These are phyloP conservation scores for Solanum peruvianum DNA, from an alignment of 257 asterid species.

Conservation along the genomic window DNA sequence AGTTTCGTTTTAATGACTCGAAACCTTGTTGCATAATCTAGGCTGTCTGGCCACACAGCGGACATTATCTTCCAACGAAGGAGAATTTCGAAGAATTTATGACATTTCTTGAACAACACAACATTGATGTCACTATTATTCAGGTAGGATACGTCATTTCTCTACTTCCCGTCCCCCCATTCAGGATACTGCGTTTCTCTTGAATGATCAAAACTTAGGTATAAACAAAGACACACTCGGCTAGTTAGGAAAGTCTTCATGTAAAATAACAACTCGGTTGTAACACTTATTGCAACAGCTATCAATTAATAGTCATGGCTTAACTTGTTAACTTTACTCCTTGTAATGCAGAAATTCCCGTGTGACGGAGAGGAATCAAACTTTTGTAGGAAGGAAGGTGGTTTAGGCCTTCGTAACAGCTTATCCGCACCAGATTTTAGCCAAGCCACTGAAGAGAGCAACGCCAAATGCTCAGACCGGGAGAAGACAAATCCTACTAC, in stretches of 20 bases:
- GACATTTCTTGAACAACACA: slow-evolving; percentile 44
- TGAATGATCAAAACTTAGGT: not conserved
- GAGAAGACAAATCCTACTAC: not conserved
- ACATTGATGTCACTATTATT: slow-evolving; percentile 47
- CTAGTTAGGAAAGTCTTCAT: not conserved
- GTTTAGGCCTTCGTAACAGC: slow-evolving; percentile 22
- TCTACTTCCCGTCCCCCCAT: not conserved
- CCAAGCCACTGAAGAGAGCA: slow-evolving; percentile 1
- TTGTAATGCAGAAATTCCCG: slow-evolving; percentile 48
- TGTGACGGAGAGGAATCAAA: slow-evolving; percentile 33
- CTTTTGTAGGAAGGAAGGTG: slow-evolving; percentile 1
- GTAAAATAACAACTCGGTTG: not conserved
- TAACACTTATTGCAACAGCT: not conserved
- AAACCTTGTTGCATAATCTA: not conserved
- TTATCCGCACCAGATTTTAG: not conserved
- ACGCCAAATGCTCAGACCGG: slow-evolving; percentile 9
- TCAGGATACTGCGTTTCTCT: not conserved
- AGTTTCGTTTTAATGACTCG: not conserved
- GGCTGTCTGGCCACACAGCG: slow-evolving; percentile 99
- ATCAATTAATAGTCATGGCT: not conserved
- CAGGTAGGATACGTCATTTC: slow-evolving; percentile 28
- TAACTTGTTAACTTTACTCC: not conserved
- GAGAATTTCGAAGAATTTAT: slow-evolving; percentile 79
- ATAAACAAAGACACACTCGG: not conserved
- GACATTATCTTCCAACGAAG: slow-evolving; percentile 91